Evolutionary conservation across 2,329 filamentous ascomycete species (phyloP), one percentile per base, ranked within the genome.

Genomic region (Didymella glomerata): DNA sequence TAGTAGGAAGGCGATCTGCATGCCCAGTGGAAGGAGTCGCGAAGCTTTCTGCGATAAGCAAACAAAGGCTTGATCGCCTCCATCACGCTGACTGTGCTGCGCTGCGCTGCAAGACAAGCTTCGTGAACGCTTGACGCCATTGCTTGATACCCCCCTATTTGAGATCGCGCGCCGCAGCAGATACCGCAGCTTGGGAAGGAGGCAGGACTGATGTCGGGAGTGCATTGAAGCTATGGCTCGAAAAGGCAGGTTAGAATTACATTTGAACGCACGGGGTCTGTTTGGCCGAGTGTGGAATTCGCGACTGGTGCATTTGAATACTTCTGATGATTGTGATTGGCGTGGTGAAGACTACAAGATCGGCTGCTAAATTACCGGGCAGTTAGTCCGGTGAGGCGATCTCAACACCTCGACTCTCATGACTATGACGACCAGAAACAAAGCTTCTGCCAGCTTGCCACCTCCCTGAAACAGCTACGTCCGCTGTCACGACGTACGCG

Each of bases 381-480:
- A 40, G 28, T 14, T 51, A 42, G 30, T 22, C 38, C 41, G 32
- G 40, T 34, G 46, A 41, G 46, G 20, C 16, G 47, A 51, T 54
- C 50, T 42, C 27, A 22, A 47, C 41, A 27, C 48, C 50, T 54
- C 41, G 40, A 36, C 32, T 45, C 46, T 50, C 41, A 42, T 50
- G 55, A 46, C 30, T 45, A 32, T 42, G 10, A 24, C n/a, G 22
- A 49, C 30, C 10, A 25, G 25, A 24, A 34, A 38, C 28, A n/a
- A 28, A 25, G 50, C 50, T 54, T 46, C 32, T 49, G 30, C 48
- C 32, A 41, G 22, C 47, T 53, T 63, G 57, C 55, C 66, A 69
- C 64, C 66, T 69, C 60, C 67, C 66, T 64, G 57, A 65, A 61
- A 45, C 41, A 63, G 62, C 30, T 49, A 54, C 60, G 44, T 22